Conservation (phyloP, 1,284 basidiomycete species). For the Apiotrichum akiyoshidainum region DNA sequence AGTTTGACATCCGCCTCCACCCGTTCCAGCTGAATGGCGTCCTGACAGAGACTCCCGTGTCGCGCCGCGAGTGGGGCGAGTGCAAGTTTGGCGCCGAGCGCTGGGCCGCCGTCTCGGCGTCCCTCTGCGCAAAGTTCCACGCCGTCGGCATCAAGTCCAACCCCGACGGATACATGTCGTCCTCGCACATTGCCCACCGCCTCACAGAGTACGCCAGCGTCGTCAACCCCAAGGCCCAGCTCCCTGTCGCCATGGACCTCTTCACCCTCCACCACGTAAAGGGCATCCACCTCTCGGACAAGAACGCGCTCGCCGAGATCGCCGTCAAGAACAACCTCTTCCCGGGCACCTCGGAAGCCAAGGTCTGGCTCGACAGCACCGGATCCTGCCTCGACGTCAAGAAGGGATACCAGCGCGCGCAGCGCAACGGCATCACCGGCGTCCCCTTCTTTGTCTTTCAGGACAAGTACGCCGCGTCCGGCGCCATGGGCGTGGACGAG, state of each 20-base stretch:
- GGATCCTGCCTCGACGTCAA: slow-evolving; percentile 42
- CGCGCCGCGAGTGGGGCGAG: slow-evolving; percentile 35
- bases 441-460: slow-evolving; percentile 54
- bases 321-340: slow-evolving; percentile 49
- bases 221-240: slow-evolving; percentile 43
- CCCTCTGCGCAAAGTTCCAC: slow-evolving; percentile 41
- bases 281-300: slow-evolving; percentile 44
- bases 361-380: slow-evolving; percentile 35
- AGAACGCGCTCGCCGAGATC: slow-evolving; percentile 37
- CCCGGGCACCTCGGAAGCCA: slow-evolving; percentile 28
- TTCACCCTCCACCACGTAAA: slow-evolving; percentile 49
- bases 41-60: slow-evolving; percentile 31
- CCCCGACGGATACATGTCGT: slow-evolving; percentile 42
- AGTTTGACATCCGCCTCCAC: slow-evolving; percentile 40
- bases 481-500: slow-evolving; percentile 53
- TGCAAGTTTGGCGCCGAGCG: slow-evolving; percentile 46
- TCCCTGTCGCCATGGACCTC: slow-evolving; percentile 36
- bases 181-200: slow-evolving; percentile 50
- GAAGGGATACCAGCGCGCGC: slow-evolving; percentile 37
- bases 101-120: slow-evolving; percentile 33
- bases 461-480: slow-evolving; percentile 48
- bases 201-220: slow-evolving; percentile 38
- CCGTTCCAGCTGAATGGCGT: slow-evolving; percentile 46
- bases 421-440: slow-evolving; percentile 49
- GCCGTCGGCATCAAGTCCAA: slow-evolving; percentile 44